phyloP scores from a whole-genome alignment of 176 grass and related monocot species.

The Eremochloa ophiuroides region DNA sequence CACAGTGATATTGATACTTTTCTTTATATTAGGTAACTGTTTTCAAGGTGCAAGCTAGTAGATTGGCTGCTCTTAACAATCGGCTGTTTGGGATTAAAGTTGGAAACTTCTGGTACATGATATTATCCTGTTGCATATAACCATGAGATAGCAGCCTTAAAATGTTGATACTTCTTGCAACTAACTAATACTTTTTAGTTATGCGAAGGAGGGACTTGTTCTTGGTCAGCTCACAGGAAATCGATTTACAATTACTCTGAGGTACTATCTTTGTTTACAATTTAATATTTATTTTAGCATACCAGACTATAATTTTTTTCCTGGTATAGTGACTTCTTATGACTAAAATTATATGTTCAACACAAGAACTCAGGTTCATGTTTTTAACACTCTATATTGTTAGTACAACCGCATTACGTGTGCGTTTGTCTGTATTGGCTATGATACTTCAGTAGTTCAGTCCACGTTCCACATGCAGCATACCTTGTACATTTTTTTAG shows the following conservation, averaged over 20 bases:
- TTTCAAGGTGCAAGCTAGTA: slow-evolving; percentile 84
- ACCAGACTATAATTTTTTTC: not conserved
- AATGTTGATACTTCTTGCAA: slow-evolving; percentile 14
- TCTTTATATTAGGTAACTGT: slow-evolving; percentile 64
- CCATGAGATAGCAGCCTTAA: not conserved
- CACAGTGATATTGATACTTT: not conserved
- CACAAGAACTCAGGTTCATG: not conserved
- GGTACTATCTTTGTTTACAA: slow-evolving; percentile 40
- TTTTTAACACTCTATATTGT: not conserved
- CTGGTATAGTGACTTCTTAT: not conserved
- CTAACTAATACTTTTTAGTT: slow-evolving; percentile 52
- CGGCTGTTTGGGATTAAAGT: slow-evolving; percentile 91
- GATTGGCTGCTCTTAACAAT: slow-evolving; percentile 75
- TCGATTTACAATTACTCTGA: slow-evolving; percentile 88
- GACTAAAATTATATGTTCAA: not conserved
- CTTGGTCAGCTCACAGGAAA: slow-evolving; percentile 90
- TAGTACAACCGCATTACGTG: not conserved
- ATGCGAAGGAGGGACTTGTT: slow-evolving; percentile 90
- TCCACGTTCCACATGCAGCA: not conserved
- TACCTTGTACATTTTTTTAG: slow-evolving; percentile 15
- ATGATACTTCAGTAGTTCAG: slow-evolving; percentile 9
- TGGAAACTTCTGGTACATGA: slow-evolving; percentile 80
- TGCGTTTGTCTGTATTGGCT: not conserved
- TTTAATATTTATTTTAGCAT: not conserved
- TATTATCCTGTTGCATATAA: slow-evolving; percentile 2